These are phyloP conservation scores for Trichoderma polysporum DNA, from an alignment of 2,329 filamentous ascomycete species.

Conservation along the genomic window DNA sequence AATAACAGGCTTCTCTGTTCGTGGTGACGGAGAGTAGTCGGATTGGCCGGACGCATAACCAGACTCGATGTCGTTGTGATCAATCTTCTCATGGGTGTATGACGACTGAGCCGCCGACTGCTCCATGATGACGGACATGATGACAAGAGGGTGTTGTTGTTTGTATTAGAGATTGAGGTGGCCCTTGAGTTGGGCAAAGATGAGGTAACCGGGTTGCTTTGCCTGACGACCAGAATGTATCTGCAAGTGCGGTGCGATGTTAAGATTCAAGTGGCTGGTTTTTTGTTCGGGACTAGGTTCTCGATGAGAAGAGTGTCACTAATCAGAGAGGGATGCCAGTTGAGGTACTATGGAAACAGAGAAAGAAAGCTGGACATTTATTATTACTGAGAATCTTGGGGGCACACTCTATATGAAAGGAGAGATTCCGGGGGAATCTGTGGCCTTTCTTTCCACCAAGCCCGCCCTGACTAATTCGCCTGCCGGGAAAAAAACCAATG, in stretches of 20 bases:
- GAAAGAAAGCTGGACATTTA: neutral
- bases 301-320: neutral
- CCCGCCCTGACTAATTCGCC: conserved; percentile 20
- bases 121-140: conserved; percentile 38
- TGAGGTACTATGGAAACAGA: neutral
- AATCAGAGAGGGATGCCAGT: neutral
- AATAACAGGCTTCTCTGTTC: conserved; percentile 59
- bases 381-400: neutral
- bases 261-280: neutral
- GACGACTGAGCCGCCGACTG: conserved; percentile 42
- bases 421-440: conserved; percentile 6
- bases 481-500: conserved; percentile 13
- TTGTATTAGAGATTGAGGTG: neutral
- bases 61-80: conserved; percentile 63
- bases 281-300: neutral
- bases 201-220: neutral
- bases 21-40: conserved; percentile 39
- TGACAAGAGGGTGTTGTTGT: neutral
- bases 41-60: conserved; percentile 70
- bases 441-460: neutral
- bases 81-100: conserved; percentile 43
- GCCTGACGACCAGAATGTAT: neutral
- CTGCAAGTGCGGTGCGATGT: neutral
- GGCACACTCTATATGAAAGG: conserved; percentile 13
- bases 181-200: neutral